These are phyloP conservation scores for Fusarium tricinctum DNA, from an alignment of 2,329 filamentous ascomycete species.

Conservation along the genomic window DNA sequence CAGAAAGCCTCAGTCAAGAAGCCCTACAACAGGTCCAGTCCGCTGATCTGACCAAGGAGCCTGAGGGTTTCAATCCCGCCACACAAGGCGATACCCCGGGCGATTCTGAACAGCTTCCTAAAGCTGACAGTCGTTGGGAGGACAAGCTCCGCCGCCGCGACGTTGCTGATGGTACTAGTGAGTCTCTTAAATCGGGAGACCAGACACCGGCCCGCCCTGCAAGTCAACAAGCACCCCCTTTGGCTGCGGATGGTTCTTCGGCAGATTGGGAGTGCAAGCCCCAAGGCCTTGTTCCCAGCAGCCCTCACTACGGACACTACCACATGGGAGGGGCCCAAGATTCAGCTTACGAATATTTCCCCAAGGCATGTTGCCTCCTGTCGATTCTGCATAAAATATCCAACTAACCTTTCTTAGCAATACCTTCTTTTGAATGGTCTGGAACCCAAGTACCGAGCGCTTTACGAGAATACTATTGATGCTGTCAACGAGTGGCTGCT, in stretches of 20 bases:
- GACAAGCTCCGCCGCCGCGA: slow-evolving; percentile 40
- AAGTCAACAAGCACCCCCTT: slow-evolving; percentile 46
- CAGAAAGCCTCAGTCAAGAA: slow-evolving; percentile 52
- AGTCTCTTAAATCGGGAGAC: slow-evolving; percentile 8
- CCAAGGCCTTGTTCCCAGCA: slow-evolving; percentile 69
- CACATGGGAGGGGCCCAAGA: slow-evolving; percentile 76
- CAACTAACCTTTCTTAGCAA: slow-evolving; percentile 66
- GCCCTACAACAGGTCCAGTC: slow-evolving; percentile 56
- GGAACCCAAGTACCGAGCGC: slow-evolving; percentile 76
- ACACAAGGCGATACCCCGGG: slow-evolving; percentile 13
- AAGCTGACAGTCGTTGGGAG: slow-evolving; percentile 40
- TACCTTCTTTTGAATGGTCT: slow-evolving; percentile 83
- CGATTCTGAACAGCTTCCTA: slow-evolving; percentile 26
- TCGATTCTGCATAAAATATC: slow-evolving; percentile 3
- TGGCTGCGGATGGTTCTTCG: slow-evolving; percentile 54
- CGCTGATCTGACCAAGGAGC: slow-evolving; percentile 48
- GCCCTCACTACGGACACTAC: slow-evolving; percentile 63
- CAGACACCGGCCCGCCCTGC: slow-evolving; percentile 8
- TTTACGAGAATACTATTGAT: slow-evolving; percentile 78
- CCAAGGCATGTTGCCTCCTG: slow-evolving; percentile 61
- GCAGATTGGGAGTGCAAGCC: slow-evolving; percentile 66
- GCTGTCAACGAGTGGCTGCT: slow-evolving; percentile 80
- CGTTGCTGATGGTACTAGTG: background rate
- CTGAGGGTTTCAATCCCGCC: slow-evolving; percentile 47
- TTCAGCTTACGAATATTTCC: slow-evolving; percentile 79